A percentile compares a stretch with the other conserved stretches of the same genome.
These are phyloP conservation scores for Kodamaea nitidulidarum DNA, from an alignment of 805 yeast genomes.

Conservation along the genomic window DNA sequence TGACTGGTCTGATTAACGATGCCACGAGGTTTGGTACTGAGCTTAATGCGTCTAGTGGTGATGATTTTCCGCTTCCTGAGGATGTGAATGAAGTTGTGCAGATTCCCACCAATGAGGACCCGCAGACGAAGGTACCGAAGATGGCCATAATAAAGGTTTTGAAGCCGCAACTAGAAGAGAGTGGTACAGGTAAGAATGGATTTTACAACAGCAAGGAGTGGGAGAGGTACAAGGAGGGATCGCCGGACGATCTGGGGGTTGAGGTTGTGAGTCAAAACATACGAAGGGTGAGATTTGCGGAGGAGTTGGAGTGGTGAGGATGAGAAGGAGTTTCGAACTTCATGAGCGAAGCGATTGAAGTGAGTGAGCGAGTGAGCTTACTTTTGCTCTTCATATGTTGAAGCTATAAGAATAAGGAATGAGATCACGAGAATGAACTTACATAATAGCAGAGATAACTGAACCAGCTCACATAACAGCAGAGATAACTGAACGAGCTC, in stretches of 20 bases:
- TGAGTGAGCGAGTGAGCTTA: too few species aligned
- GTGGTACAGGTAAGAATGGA: slow-evolving; percentile 16
- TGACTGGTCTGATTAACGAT: slow-evolving; percentile 56
- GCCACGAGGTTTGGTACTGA: slow-evolving; percentile 71
- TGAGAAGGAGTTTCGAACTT: neutral
- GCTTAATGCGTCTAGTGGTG: slow-evolving; percentile 57
- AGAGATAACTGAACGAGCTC: too few species aligned
- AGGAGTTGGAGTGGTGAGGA: slow-evolving; percentile 32
- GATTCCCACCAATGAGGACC: slow-evolving; percentile 44
- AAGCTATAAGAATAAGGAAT: too few species aligned
- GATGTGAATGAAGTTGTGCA: slow-evolving; percentile 54
- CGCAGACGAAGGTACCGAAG: slow-evolving; percentile 21
- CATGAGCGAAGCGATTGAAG: too few species aligned
- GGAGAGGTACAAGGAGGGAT: slow-evolving; percentile 16
- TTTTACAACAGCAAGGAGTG: slow-evolving; percentile 30
- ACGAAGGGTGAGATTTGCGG: slow-evolving; percentile 31
- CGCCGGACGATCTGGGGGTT: slow-evolving; percentile 17
- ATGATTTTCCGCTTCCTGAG: slow-evolving; percentile 60
- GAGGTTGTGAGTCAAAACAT: slow-evolving; percentile 17
- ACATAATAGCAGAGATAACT: too few species aligned
- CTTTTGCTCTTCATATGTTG: too few species aligned
- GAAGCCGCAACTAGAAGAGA: slow-evolving; percentile 10
- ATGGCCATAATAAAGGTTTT: slow-evolving; percentile 42
- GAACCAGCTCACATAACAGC: too few species aligned
- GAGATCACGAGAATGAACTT: too few species aligned